These are phyloP conservation scores for Penicillium sp. DNA, from an alignment of 2,329 filamentous ascomycete genomes.

Conservation along the genomic window DNA sequence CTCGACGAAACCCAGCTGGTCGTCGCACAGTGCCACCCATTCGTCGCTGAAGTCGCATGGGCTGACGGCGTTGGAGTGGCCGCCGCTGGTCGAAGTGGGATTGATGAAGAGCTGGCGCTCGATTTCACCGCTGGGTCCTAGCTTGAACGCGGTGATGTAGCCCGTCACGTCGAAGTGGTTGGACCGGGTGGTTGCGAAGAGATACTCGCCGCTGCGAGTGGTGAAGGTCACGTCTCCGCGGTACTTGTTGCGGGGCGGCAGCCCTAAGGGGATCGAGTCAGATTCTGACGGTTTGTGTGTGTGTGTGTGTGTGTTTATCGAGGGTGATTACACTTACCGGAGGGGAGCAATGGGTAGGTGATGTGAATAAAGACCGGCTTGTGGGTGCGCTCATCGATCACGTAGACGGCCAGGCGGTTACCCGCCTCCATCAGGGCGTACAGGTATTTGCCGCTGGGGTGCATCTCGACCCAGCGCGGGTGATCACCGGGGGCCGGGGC, in stretches of 20 bases:
- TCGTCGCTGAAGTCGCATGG: slow-evolving; percentile 83
- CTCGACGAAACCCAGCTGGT: slow-evolving; percentile 83
- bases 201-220: slow-evolving; percentile 66
- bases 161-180: slow-evolving; percentile 74
- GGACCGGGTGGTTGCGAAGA: slow-evolving; percentile 80
- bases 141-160: slow-evolving; percentile 77
- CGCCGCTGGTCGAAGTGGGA: slow-evolving; percentile 81
- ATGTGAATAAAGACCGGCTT: slow-evolving; percentile 76
- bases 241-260: slow-evolving; percentile 59
- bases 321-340: slow-evolving; percentile 53
- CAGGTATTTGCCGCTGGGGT: slow-evolving; percentile 72
- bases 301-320: slow-evolving; percentile 1
- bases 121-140: slow-evolving; percentile 67
- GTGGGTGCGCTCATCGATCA: slow-evolving; percentile 70
- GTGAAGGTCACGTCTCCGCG: slow-evolving; percentile 80
- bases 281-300: neutral
- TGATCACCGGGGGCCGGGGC: slow-evolving; percentile 72
- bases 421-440: slow-evolving; percentile 90
- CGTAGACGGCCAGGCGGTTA: slow-evolving; percentile 77
- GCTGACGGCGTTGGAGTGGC: slow-evolving; percentile 83
- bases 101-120: slow-evolving; percentile 77
- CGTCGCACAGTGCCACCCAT: slow-evolving; percentile 86
- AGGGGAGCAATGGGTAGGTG: slow-evolving; percentile 75
- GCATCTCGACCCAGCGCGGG: slow-evolving; percentile 84
- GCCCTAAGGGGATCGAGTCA: slow-evolving; percentile 14